Evolutionary conservation across 2,329 filamentous ascomycete genomes (phyloP).

Genomic region (Colletotrichum sp.): DNA sequence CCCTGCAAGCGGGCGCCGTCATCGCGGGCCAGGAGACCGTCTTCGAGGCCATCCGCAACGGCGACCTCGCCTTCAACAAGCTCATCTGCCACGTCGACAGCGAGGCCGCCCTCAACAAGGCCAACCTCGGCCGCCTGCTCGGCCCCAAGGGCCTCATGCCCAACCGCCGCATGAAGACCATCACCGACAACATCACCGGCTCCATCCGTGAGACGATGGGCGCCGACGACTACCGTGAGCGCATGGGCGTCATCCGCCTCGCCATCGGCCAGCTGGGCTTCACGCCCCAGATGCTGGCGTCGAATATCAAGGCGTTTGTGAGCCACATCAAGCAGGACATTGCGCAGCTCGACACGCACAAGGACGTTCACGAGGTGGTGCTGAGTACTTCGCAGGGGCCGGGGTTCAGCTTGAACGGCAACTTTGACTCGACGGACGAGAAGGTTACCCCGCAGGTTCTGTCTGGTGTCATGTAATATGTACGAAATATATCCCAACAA

Average conservation of each 20-base stretch:
- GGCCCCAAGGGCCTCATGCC: constrained; percentile 95
- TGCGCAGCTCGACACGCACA: constrained; percentile 51
- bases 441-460: constrained; percentile 58
- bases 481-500: neutral
- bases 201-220: constrained; percentile 84
- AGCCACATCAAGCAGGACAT: constrained; percentile 76
- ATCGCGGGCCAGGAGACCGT: constrained; percentile 86
- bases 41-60: constrained; percentile 77
- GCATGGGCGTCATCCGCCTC: constrained; percentile 82
- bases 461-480: constrained; percentile 56
- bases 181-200: constrained; percentile 79
- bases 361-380: constrained; percentile 66
- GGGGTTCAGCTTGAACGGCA: constrained; percentile 84
- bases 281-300: constrained; percentile 83
- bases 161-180: constrained; percentile 83
- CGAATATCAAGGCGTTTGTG: constrained; percentile 83
- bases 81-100: constrained; percentile 86
- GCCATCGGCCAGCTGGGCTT: constrained; percentile 92
- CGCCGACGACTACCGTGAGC: constrained; percentile 86
- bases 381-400: constrained; percentile 88
- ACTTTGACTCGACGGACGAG: constrained; percentile 69
- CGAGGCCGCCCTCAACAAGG: constrained; percentile 80
- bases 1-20: constrained; percentile 78
- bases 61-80: constrained; percentile 85
- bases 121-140: constrained; percentile 78